These are phyloP conservation scores for Globisporangium ultimum DNA, from an alignment of 352 stramenopile species.

Conservation along the genomic window DNA sequence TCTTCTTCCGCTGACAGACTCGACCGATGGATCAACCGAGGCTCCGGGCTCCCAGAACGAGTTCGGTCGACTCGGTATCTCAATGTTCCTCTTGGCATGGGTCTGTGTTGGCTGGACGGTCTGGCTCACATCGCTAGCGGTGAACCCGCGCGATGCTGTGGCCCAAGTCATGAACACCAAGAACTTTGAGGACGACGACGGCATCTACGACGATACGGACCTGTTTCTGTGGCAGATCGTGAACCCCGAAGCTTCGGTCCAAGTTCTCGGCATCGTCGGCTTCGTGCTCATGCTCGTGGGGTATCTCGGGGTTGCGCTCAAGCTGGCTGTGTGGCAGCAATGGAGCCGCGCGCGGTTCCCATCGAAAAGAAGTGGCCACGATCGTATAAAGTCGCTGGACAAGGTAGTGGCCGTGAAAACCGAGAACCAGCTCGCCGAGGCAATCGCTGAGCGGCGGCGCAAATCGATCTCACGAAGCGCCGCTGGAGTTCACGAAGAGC, in stretches of 20 bases:
- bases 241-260: not conserved
- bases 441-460: constrained; percentile 6
- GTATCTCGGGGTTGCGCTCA: constrained; percentile 11
- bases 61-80: constrained; percentile 12
- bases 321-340: constrained; percentile 12
- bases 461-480: constrained; percentile 7
- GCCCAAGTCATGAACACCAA: constrained; percentile 8
- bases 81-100: constrained; percentile 8
- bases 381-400: not conserved
- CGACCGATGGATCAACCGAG: too few species aligned
- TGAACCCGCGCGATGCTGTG: constrained; percentile 3
- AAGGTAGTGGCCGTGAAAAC: not conserved
- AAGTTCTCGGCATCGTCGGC: constrained; percentile 6
- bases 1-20: too few species aligned
- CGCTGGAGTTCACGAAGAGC: constrained; percentile 5
- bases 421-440: not conserved
- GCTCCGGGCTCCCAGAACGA: not conserved
- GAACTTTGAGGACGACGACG: constrained; percentile 3
- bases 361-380: too few species aligned
- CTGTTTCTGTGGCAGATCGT: constrained; percentile 10
- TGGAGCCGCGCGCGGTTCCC: not conserved
- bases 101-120: constrained; percentile 15
- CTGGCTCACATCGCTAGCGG: constrained; percentile 9
- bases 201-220: not conserved
- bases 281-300: constrained; percentile 3